Base-by-base conservation (phyloP, 345 rosid species). In the Barbarea vulgaris region DNA sequence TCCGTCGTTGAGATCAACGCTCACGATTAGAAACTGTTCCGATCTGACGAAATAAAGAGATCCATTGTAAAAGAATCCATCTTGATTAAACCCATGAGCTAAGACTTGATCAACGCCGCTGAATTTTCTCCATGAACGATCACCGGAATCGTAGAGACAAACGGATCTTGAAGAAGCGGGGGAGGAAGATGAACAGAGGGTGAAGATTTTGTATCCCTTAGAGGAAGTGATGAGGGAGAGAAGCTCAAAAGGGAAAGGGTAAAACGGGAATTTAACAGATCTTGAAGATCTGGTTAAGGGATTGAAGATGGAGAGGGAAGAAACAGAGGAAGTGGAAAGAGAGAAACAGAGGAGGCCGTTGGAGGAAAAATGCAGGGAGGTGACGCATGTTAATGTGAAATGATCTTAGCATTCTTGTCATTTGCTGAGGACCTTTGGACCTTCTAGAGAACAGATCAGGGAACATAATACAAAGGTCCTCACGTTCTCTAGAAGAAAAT, bases 341-440 rank as follows among this genome's bases (percentile, higher is more conserved):
- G 96, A 91, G 44, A 89, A 72, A 42, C 81, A 77, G 55, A 93
- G 88, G 33, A 92, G 89, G 27, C 91, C 89, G n/a, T 91, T 83
- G 2, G 89, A 73, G 3, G 98, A 89, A 34, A 88, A 78, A 18
- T 86, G 90, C 10, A 83, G 81, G 1, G 81, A 70, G 10, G 73
- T 30, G 9, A 79, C 24, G 60, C 22, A 58, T 0, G 87, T 77
- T 28, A 74, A n/a, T n/a, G 78, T 60, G 80, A 58, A 28, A 28
- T n/a, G n/a, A n/a, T n/a, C n/a, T n/a, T n/a, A n/a, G n/a, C n/a
- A n/a, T n/a, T n/a, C n/a, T n/a, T n/a, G n/a, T n/a, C n/a, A n/a
- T n/a, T n/a, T n/a, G n/a, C n/a, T n/a, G n/a, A n/a, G n/a, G n/a
- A n/a, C n/a, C n/a, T n/a, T n/a, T n/a, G n/a, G n/a, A n/a, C n/a